A percentile compares a stretch with the other conserved stretches of the same genome.
Evolutionary conservation across 257 asterid species (phyloP).

Genomic region (Euphrasia confusa): DNA sequence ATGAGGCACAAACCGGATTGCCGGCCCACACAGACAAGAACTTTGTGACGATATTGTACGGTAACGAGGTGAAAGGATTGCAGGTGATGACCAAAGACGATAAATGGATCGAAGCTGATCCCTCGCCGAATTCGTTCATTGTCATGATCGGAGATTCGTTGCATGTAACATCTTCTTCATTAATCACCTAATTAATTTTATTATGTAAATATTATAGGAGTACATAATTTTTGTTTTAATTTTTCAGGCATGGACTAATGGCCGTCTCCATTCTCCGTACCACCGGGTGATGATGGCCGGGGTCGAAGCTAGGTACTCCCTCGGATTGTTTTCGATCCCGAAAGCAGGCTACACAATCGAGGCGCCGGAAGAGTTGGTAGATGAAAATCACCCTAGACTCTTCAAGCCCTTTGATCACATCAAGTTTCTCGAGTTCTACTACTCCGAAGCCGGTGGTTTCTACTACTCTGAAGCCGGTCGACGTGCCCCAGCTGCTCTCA

Average conservation of each 20-base stretch:
- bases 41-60: conserved; percentile 35
- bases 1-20: conserved; percentile 33
- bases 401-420: conserved; percentile 49
- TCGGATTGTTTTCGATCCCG: conserved; percentile 32
- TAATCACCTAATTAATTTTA: too few relatives aligned
- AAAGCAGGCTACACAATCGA: conserved; percentile 33
- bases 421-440: conserved; percentile 37
- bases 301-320: conserved; percentile 36
- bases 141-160: conserved; percentile 52
- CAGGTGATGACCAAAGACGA: conserved; percentile 46
- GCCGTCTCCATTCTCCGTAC: conserved; percentile 35
- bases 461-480: conserved; percentile 36
- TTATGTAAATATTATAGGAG: too few relatives aligned
- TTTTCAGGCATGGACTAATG: conserved; percentile 46
- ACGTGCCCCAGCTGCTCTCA: conserved; percentile 32
- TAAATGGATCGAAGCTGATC: conserved; percentile 38
- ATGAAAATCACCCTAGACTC: conserved; percentile 45
- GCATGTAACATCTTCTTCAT: conserved; percentile 26
- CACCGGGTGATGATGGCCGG: conserved; percentile 54
- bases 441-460: conserved; percentile 38
- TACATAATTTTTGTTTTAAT: not conserved
- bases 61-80: conserved; percentile 36
- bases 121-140: conserved; percentile 34
- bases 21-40: conserved; percentile 48
- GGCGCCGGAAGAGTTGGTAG: conserved; percentile 46